Evolutionary conservation across 768 basidiomycete genomes (phyloP).

Genomic region (Coprinopsis strossmayeri): DNA sequence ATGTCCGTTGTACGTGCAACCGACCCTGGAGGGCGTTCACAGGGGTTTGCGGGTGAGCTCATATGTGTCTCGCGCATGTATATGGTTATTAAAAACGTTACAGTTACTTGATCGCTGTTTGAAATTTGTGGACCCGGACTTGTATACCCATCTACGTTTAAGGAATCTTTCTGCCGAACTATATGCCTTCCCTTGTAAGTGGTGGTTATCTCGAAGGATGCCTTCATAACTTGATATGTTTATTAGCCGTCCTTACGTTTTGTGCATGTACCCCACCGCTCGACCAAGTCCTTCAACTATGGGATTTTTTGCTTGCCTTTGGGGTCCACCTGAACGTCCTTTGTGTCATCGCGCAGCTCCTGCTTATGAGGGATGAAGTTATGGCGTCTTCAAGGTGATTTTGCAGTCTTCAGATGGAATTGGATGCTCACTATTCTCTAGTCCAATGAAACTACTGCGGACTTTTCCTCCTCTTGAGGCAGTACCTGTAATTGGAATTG

Average conservation of each 20-base stretch:
- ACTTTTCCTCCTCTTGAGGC: constrained; percentile 93
- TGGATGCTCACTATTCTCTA: constrained; percentile 22
- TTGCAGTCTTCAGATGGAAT: constrained; percentile 1
- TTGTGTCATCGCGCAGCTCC: constrained; percentile 92
- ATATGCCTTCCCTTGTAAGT: constrained; percentile 94
- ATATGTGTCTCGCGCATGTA: too few relatives aligned
- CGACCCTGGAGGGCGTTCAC: constrained; percentile 94
- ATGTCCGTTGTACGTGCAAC: constrained; percentile 96
- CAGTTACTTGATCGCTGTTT: constrained; percentile 92
- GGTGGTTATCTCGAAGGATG: neutral
- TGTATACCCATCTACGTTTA: constrained; percentile 73
- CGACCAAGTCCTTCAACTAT: constrained; percentile 88
- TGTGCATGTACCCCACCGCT: constrained; percentile 97
- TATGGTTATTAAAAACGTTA: too few relatives aligned
- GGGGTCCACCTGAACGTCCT: constrained; percentile 95
- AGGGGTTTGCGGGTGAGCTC: constrained; percentile 77
- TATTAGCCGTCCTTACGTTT: constrained; percentile 80
- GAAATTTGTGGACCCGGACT: constrained; percentile 83
- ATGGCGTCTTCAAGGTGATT: constrained; percentile 80
- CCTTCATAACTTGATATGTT: neutral
- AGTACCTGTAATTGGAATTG: constrained; percentile 81
- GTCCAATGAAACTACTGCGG: constrained; percentile 91
- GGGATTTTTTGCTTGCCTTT: constrained; percentile 97
- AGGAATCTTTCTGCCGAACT: constrained; percentile 94
- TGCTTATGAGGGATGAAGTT: constrained; percentile 85